Evolutionary conservation across 23 red algal species (phyloP).

Genomic region (Gracilaria gracilis): DNA sequence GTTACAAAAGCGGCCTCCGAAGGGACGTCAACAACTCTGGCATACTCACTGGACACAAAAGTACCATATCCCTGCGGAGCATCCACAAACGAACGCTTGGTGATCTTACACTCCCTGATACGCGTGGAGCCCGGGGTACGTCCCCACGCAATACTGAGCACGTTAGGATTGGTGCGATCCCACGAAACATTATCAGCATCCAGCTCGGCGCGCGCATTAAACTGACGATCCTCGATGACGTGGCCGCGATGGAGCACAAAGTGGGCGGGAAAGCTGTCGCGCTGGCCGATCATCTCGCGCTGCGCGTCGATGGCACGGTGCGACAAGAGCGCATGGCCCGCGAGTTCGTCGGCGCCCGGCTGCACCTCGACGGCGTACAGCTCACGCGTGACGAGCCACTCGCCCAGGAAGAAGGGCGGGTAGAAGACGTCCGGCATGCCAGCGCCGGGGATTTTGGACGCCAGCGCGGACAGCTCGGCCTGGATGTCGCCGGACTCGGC

Average conservation of each 20-base stretch:
- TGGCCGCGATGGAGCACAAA: conserved; percentile 64
- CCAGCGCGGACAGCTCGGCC: conserved; percentile 47
- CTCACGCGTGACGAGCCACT: conserved; percentile 57
- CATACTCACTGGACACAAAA: conserved; percentile 74
- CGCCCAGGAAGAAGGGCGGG: conserved; percentile 58
- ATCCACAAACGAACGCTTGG: conserved; percentile 72
- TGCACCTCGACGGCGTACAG: conserved; percentile 53
- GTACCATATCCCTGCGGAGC: conserved; percentile 68
- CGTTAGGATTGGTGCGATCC: conserved; percentile 60
- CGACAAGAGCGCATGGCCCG: conserved; percentile 28
- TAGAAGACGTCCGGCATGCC: conserved; percentile 77
- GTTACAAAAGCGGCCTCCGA: conserved; percentile 13
- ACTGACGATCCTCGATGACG: conserved; percentile 64
- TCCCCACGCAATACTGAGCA: conserved; percentile 38
- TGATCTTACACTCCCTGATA: conserved; percentile 68
- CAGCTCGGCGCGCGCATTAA: conserved; percentile 52
- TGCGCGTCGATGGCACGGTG: conserved; percentile 10
- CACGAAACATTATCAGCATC: conserved; percentile 25
- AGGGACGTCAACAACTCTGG: conserved; percentile 59
- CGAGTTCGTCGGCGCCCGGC: neutral
- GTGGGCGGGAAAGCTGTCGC: conserved; percentile 3
- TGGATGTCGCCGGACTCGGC: conserved; percentile 19
- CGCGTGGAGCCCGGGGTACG: neutral
- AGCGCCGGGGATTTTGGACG: conserved; percentile 70
- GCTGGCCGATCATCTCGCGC: conserved; percentile 44